phyloP scores from a whole-genome alignment of 495 filamentous ascomycete species.

The Pyrenula massariospora region DNA sequence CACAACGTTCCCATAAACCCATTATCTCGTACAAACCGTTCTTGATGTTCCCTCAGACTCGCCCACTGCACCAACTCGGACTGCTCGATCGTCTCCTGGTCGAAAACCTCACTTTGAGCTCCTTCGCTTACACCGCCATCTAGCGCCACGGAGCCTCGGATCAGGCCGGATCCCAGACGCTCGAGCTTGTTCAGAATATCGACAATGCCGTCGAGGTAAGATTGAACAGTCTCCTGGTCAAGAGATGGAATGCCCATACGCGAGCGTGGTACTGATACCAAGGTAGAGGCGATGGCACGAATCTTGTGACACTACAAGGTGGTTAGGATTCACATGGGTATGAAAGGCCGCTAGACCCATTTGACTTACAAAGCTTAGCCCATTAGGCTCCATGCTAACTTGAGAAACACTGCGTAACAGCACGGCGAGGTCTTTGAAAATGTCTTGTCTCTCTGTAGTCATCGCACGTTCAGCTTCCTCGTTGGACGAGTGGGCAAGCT shows the following conservation, averaged over 20 bases:
- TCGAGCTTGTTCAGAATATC: constrained; percentile 63
- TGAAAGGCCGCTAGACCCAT: not conserved
- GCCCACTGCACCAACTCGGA: constrained; percentile 62
- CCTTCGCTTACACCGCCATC: constrained; percentile 12
- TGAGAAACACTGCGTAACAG: constrained; percentile 61
- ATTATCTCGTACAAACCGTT: constrained; percentile 34
- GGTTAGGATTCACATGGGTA: constrained; percentile 1
- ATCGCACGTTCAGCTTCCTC: constrained; percentile 41
- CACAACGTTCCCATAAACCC: not conserved
- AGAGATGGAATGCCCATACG: constrained; percentile 41
- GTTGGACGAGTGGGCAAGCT: constrained; percentile 20
- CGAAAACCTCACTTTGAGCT: constrained; percentile 4
- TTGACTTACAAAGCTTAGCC: constrained; percentile 48
- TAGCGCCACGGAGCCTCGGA: constrained; percentile 5
- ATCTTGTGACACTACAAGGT: constrained; percentile 45
- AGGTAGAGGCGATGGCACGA: constrained; percentile 62
- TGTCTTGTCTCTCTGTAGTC: constrained; percentile 55
- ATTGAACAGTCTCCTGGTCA: constrained; percentile 28
- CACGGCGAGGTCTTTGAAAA: constrained; percentile 62
- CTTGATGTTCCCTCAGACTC: constrained; percentile 60
- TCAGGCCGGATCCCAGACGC: constrained; percentile 24
- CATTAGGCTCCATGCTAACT: constrained; percentile 75
- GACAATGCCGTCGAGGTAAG: constrained; percentile 55
- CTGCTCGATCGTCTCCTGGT: constrained; percentile 43
- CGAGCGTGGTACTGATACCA: constrained; percentile 49